A percentile compares a stretch with the other conserved stretches of the same genome.
These are phyloP conservation scores for Albugo candida DNA, from an alignment of 352 stramenopile species.

Conservation along the genomic window DNA sequence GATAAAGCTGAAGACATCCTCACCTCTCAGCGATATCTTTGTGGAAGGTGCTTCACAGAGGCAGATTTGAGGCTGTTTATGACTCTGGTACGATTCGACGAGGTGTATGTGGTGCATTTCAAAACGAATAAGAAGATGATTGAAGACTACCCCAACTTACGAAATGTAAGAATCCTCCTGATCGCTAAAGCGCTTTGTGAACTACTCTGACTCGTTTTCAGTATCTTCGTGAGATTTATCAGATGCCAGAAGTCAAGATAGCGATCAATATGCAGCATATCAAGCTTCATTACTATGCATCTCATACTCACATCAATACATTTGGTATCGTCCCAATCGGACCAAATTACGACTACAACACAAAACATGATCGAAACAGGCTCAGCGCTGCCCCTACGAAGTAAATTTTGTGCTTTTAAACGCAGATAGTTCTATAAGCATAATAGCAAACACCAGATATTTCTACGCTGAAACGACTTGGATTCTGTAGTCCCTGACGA, in stretches of 20 bases:
- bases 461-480: no score
- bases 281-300: constrained; percentile 29
- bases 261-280: constrained; percentile 27
- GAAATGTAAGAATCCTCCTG: constrained; percentile 15
- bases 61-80: constrained; percentile 83
- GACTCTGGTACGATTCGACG: constrained; percentile 87
- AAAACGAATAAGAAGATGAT: constrained; percentile 75
- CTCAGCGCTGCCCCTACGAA: no score
- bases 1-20: constrained; percentile 72
- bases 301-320: constrained; percentile 27
- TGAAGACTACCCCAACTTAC: constrained; percentile 71
- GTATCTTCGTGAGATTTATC: constrained; percentile 29
- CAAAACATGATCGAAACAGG: constrained; percentile 12
- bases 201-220: constrained; percentile 5
- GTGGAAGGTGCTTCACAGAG: constrained; percentile 48
- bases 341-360: constrained; percentile 11
- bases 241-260: constrained; percentile 17
- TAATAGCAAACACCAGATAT: no score
- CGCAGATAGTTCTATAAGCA: no score
- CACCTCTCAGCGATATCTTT: constrained; percentile 41
- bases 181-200: constrained; percentile 1
- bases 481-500: no score
- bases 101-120: constrained; percentile 75
- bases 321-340: constrained; percentile 22
- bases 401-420: no score